Evolutionary conservation across 768 basidiomycete species (phyloP).

Genomic region (Tricholoma furcatifolium): DNA sequence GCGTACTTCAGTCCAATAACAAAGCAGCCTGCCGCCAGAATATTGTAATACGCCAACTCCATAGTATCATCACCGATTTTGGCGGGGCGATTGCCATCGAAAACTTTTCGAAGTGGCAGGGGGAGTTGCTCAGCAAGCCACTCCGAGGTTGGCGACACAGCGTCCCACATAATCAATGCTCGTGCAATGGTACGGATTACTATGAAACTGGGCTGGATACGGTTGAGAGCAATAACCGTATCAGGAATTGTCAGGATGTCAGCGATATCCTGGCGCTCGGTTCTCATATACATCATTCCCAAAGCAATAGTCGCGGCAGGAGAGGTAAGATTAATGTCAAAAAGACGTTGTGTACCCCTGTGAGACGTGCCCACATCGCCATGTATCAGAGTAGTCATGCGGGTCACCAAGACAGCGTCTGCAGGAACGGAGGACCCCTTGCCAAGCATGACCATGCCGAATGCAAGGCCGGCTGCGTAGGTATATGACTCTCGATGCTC

Average conservation of each 20-base stretch:
- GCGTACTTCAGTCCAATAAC: conserved; percentile 91
- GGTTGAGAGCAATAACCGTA: conserved; percentile 75
- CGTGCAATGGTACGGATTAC: conserved; percentile 77
- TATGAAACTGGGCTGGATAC: conserved; percentile 85
- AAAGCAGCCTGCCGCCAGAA: conserved; percentile 89
- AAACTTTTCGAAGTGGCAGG: conserved; percentile 53
- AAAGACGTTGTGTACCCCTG: conserved; percentile 39
- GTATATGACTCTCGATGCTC: conserved; percentile 94
- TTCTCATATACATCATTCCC: conserved; percentile 90
- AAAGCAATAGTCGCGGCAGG: conserved; percentile 89
- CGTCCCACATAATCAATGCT: conserved; percentile 84
- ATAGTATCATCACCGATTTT: conserved; percentile 63
- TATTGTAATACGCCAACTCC: conserved; percentile 90
- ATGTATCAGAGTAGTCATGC: conserved; percentile 73
- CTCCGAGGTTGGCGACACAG: conserved; percentile 64
- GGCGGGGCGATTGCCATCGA: conserved; percentile 51
- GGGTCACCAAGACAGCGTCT: conserved; percentile 66
- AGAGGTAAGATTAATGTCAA: conserved; percentile 89
- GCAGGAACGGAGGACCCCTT: conserved; percentile 78
- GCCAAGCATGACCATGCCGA: conserved; percentile 96
- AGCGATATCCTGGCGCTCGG: conserved; percentile 81
- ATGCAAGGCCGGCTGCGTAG: conserved; percentile 82
- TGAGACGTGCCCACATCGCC: conserved; percentile 56
- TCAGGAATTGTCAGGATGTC: conserved; percentile 83
- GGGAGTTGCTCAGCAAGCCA: conserved; percentile 81